These are phyloP conservation scores for Epichloe scottii DNA, from an alignment of 2,329 filamentous ascomycete genomes.

Conservation along the genomic window DNA sequence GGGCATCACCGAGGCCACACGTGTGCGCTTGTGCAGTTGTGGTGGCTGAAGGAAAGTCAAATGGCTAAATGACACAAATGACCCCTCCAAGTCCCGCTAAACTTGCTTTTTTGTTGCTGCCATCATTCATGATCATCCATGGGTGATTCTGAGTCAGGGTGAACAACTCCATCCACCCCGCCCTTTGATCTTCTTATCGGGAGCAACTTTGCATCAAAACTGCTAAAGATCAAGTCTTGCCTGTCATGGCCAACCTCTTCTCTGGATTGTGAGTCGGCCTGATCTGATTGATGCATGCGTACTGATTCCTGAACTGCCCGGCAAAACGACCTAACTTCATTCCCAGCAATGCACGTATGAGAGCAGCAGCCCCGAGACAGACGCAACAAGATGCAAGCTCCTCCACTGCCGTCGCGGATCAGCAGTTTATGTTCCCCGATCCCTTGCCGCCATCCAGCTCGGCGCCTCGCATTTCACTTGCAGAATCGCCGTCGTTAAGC, in stretches of 20 bases:
- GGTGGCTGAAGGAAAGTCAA: no score
- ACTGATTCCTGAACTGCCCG: not conserved
- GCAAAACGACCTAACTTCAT: not conserved
- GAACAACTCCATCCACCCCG: not conserved
- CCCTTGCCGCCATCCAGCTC: not conserved
- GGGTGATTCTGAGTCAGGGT: no score
- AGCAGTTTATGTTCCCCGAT: not conserved
- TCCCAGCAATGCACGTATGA: constrained; percentile 3
- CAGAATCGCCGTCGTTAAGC: not conserved
- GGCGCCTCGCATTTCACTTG: not conserved
- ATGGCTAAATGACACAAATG: no score
- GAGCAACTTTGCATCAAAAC: not conserved
- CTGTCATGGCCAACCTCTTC: constrained; percentile 1
- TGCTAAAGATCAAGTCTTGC: not conserved
- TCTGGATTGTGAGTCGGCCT: constrained; percentile 1
- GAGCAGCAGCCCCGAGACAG: not conserved
- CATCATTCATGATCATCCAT: not conserved
- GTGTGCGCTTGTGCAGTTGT: no score
- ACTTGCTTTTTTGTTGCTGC: not conserved
- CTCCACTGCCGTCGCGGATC: not conserved
- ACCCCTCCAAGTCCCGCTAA: not conserved
- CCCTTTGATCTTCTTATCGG: not conserved
- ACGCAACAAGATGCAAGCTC: not conserved
- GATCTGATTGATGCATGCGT: not conserved
- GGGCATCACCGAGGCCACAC: no score